A percentile compares a stretch with the other conserved stretches of the same genome.
Evolutionary conservation across 1,284 basidiomycete species (phyloP).

Genomic region (Clitocybe nebularis): DNA sequence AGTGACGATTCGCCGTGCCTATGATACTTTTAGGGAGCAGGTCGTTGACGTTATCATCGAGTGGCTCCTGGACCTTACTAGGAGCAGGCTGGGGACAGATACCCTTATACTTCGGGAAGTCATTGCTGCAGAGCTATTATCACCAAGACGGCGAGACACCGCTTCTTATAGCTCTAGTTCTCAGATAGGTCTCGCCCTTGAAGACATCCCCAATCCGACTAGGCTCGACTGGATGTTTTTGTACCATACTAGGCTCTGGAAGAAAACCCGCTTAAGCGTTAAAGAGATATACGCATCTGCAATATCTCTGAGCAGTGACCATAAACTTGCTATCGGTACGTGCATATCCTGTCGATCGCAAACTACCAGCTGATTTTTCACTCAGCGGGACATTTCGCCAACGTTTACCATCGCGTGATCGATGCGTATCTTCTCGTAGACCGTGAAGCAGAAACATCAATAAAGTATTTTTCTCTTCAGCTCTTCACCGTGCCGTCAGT

Average conservation of each 20-base stretch:
- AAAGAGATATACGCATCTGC: constrained; percentile 83
- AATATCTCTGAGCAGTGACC: constrained; percentile 67
- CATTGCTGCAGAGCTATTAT: constrained; percentile 69
- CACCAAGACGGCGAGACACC: constrained; percentile 49
- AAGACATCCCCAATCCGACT: constrained; percentile 52
- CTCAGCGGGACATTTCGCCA: constrained; percentile 78
- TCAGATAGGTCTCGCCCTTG: constrained; percentile 35
- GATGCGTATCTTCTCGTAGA: constrained; percentile 90
- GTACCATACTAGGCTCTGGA: constrained; percentile 83
- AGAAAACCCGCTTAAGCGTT: constrained; percentile 72
- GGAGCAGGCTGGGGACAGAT: constrained; percentile 65
- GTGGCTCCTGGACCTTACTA: constrained; percentile 81
- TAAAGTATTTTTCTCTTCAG: constrained; percentile 89
- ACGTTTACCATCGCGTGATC: constrained; percentile 83
- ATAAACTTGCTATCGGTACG: constrained; percentile 76
- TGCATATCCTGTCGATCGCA: constrained; percentile 25
- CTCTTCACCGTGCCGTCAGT: constrained; percentile 88
- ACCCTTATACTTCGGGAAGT: constrained; percentile 67
- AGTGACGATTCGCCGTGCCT: constrained; percentile 84
- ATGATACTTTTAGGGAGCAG: constrained; percentile 90
- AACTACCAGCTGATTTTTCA: constrained; percentile 8
- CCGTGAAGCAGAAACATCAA: constrained; percentile 88
- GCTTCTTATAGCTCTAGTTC: constrained; percentile 31
- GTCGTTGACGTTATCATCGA: constrained; percentile 80
- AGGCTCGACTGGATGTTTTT: constrained; percentile 74